Conservation (phyloP, 345 rosid species). For the Mangifera indica region DNA sequence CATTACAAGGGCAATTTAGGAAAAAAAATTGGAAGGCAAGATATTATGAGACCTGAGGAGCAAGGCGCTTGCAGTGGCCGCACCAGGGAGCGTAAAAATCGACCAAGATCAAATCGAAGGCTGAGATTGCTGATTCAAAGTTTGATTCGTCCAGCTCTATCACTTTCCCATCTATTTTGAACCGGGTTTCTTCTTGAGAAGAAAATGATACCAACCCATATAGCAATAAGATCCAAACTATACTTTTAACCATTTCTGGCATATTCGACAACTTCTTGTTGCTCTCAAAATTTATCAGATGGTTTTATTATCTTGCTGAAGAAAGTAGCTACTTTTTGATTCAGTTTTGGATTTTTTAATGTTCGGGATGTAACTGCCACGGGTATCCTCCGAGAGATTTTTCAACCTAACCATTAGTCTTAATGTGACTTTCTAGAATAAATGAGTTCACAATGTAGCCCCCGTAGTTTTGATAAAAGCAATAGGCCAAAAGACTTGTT, state of each 20-base stretch:
- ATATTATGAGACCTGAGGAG: conserved; percentile 61
- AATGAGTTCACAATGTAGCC: too few relatives aligned
- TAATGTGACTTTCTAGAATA: too few relatives aligned
- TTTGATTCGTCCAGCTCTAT: conserved; percentile 82
- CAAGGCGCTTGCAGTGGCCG: conserved; percentile 92
- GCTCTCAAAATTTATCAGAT: too few relatives aligned
- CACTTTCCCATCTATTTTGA: conserved; percentile 62
- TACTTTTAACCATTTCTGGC: neutral
- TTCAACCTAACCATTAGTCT: too few relatives aligned
- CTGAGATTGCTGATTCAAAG: conserved; percentile 71
- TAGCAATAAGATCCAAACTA: neutral
- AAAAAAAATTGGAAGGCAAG: neutral
- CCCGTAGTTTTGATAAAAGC: too few relatives aligned
- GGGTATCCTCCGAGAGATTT: too few relatives aligned
- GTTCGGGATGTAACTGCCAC: too few relatives aligned
- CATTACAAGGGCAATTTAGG: too few relatives aligned
- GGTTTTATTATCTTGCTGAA: too few relatives aligned
- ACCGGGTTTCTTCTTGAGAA: conserved; percentile 17
- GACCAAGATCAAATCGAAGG: conserved; percentile 71
- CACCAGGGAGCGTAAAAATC: conserved; percentile 99
- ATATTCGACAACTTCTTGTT: neutral
- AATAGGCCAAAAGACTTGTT: too few relatives aligned
- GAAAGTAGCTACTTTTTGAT: too few relatives aligned
- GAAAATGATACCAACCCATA: conserved; percentile 9
- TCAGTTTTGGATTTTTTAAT: too few relatives aligned